These are phyloP conservation scores for Mycosphaerelloides madeirae DNA, from an alignment of 2,329 filamentous ascomycete genomes.

Conservation along the genomic window DNA sequence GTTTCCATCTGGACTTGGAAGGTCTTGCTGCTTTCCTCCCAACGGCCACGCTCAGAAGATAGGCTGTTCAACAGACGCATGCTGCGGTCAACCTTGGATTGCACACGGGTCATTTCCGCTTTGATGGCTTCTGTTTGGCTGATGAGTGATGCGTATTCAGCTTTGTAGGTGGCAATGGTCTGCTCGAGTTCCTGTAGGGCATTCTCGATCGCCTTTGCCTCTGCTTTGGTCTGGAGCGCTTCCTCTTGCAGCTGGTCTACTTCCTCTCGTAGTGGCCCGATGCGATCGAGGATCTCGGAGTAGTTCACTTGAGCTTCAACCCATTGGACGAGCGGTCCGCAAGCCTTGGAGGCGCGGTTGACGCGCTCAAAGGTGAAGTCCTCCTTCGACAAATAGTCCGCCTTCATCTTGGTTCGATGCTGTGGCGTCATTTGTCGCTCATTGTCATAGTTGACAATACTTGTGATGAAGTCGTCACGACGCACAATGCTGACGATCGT, in stretches of 20 bases:
- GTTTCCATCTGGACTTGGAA: slow-evolving; percentile 98
- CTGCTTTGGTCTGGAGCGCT: slow-evolving; percentile 85
- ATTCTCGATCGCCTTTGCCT: slow-evolving; percentile 85
- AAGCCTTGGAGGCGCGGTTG: slow-evolving; percentile 93
- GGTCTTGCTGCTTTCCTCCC: slow-evolving; percentile 96
- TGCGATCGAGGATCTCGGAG: slow-evolving; percentile 91
- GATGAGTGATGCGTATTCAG: slow-evolving; percentile 90
- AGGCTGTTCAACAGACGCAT: slow-evolving; percentile 90
- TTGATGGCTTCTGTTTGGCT: slow-evolving; percentile 98
- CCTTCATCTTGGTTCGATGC: slow-evolving; percentile 82
- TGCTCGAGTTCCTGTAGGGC: slow-evolving; percentile 78
- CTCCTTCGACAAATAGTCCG: slow-evolving; percentile 83
- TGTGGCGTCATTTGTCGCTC: slow-evolving; percentile 86
- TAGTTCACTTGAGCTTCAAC: slow-evolving; percentile 94
- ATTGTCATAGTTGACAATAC: slow-evolving; percentile 96
- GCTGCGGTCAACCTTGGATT: slow-evolving; percentile 97
- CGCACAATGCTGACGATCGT: slow-evolving; percentile 82
- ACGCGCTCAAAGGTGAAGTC: slow-evolving; percentile 97
- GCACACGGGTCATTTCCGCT: slow-evolving; percentile 88
- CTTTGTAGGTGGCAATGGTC: slow-evolving; percentile 93
- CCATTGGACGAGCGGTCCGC: slow-evolving; percentile 95
- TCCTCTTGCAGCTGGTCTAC: slow-evolving; percentile 82
- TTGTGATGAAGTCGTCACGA: slow-evolving; percentile 93
- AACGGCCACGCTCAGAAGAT: slow-evolving; percentile 85
- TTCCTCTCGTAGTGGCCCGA: slow-evolving; percentile 87